Conservation (phyloP, 1,139 yeast genomes). For the Pichia sp. region DNA sequence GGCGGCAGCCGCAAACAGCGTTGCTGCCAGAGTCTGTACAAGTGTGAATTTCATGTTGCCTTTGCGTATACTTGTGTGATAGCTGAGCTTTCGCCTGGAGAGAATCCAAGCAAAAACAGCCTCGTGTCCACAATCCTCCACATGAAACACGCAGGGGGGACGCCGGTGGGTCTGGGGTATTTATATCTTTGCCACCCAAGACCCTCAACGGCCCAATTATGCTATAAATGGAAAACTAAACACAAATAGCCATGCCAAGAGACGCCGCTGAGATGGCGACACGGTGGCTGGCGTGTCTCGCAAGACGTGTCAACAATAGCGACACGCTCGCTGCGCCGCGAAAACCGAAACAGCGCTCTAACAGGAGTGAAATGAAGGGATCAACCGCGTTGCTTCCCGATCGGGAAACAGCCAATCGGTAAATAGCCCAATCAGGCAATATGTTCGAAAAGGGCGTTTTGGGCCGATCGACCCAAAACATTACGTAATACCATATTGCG, state of each 20-base stretch:
- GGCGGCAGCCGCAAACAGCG: not conserved
- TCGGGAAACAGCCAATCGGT: not conserved
- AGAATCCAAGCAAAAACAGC: too few species aligned
- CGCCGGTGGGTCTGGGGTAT: too few species aligned
- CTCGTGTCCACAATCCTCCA: too few species aligned
- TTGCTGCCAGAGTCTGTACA: not conserved
- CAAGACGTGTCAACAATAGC: slow-evolving; percentile 18
- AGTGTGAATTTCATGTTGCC: not conserved
- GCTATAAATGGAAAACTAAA: not conserved
- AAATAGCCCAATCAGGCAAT: too few species aligned
- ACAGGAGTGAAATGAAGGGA: not conserved
- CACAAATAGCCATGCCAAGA: not conserved
- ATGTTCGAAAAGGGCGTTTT: too few species aligned
- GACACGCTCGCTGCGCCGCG: slow-evolving; percentile 21
- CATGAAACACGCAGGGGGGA: too few species aligned
- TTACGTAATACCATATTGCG: too few species aligned
- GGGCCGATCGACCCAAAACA: too few species aligned
- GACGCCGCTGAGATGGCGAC: not conserved
- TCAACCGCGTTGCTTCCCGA: not conserved
- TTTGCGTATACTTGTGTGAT: not conserved
- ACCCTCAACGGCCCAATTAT: not conserved
- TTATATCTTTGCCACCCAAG: too few species aligned
- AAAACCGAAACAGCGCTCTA: not conserved
- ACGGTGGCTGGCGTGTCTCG: slow-evolving; percentile 1
- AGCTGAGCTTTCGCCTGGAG: too few species aligned